Evolutionary conservation across 805 yeast species (phyloP), one percentile per base, ranked within the genome.

Genomic region (Metschnikowia santaceciliae): DNA sequence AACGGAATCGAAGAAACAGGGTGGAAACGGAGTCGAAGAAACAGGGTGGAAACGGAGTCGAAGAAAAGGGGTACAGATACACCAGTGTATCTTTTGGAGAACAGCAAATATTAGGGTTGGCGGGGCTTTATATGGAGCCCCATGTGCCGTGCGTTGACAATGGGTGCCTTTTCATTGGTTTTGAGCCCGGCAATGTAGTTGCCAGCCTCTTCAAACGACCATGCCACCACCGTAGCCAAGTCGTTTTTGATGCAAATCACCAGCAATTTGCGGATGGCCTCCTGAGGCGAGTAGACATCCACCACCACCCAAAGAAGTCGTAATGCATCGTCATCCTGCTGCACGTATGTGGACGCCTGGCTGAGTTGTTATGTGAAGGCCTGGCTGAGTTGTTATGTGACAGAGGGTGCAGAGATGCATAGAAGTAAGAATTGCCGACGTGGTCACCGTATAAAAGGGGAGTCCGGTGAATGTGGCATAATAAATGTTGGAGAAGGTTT

Each of bases 261-360:
- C 65, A 74, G 75, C 33, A 80, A 57, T 38, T 73, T 76, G 22
- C 81, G 69, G 26, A 80, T 55, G 1, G 72, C 60, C 36, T 80
- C 84, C 47, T 75, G 77, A 30, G 76, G 77, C 26, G 81, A 79
- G 11, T 79, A 84, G 10, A 84, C 79, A 61, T 86, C 94, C 5
- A 86, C 84, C 5, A 84, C 82, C 32, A 80, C 78, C 42, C 86
- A 64, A 23, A 86, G 58, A 1, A 86, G 72, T n/a, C 85, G 75
- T 42, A 79, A 67, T 7, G 75, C 71, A 33, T 71, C 68, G 58
- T 71, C 77, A 53, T 52, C 49, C 57, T 67, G 42, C 67, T 72
- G 65, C 35, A 54, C 57, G 11, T 55, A 42, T 10, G 54, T 48
- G 5, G 61, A 43, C 1, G 70, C 52, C 35, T 55, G 64, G 33